These are phyloP conservation scores for Taphrina confusa DNA, from an alignment of 1,139 yeast genomes.

Conservation along the genomic window DNA sequence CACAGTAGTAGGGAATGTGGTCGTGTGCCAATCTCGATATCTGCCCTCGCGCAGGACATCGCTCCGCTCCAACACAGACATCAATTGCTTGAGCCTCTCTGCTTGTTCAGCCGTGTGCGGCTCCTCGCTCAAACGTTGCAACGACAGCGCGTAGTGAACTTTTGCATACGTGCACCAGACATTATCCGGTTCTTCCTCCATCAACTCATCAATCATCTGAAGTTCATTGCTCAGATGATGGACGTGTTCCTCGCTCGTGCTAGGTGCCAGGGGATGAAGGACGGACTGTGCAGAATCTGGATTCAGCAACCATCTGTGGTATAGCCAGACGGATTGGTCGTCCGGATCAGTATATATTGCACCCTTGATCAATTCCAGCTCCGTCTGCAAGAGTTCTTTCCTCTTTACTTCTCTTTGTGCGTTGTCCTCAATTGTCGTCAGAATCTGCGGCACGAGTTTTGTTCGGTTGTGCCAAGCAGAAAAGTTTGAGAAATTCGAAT, in stretches of 20 bases:
- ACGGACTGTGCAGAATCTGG: slow-evolving; percentile 53
- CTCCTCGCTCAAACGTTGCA: slow-evolving; percentile 42
- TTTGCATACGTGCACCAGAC: slow-evolving; percentile 49
- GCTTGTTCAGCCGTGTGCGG: slow-evolving; percentile 40
- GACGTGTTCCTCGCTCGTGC: slow-evolving; percentile 36
- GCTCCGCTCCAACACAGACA: slow-evolving; percentile 54
- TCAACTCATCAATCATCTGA: slow-evolving; percentile 46
- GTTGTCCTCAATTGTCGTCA: slow-evolving; percentile 42
- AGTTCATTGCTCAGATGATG: slow-evolving; percentile 45
- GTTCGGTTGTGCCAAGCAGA: slow-evolving; percentile 96
- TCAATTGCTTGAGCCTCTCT: slow-evolving; percentile 41
- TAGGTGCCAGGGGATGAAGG: slow-evolving; percentile 42
- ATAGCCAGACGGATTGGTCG: slow-evolving; percentile 91
- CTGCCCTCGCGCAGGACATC: slow-evolving; percentile 74
- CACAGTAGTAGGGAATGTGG: not conserved
- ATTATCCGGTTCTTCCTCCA: slow-evolving; percentile 49
- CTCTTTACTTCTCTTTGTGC: slow-evolving; percentile 43
- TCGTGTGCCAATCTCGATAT: slow-evolving; percentile 50
- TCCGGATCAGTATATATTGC: slow-evolving; percentile 93
- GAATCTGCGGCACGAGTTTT: slow-evolving; percentile 61
- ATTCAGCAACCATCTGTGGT: slow-evolving; percentile 76
- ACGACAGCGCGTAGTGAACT: slow-evolving; percentile 41
- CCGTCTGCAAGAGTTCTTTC: slow-evolving; percentile 46
- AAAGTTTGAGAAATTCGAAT: slow-evolving; percentile 81
- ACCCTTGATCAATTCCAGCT: slow-evolving; percentile 68